Base-by-base conservation (phyloP, 129 eudicot species). In the Lactuca sativa region DNA sequence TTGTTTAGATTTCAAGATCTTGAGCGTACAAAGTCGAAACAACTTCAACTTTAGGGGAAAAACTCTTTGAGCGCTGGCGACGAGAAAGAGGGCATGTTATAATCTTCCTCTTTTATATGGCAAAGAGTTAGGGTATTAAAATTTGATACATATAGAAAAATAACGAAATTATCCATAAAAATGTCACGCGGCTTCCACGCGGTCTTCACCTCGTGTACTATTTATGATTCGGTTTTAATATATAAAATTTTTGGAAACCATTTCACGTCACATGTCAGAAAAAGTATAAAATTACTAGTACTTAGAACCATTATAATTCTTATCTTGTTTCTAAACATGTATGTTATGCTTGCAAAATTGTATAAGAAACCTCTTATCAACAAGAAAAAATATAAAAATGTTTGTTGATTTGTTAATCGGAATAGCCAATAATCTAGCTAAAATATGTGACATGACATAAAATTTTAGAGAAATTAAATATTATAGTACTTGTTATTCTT, bases 121-220 rank as follows among this genome's bases (percentile, higher is more conserved):
- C 15, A 1, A 47, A 40, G 15, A 5, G 1, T n/a, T 59, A 44
- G 49, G 34, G 67, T 59, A 30, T 25, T 71, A 11, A 32, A 9
- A 15, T 44, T n/a, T 18, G 7, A 6, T 71, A 58, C 75, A 71
- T 18, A 59, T 3, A 1, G 14, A 31, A 34, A 71, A 59, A 58
- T 71, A 33, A 71, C 59, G 14, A 59, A 58, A 59, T 10, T 1
- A 36, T 44, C 9, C 67, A 71, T 44, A 32, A 14, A 47, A 16
- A 9, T 59, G 58, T 10, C 75, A 47, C 33, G 47, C 16, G 66
- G 21, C 25, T 49, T 70, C 47, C 59, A 44, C 67, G 14, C 34
- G 2, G 14, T 5, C 38, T 10, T 12, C 34, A 9, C 9, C 66
- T 41, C 33, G 10, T 33, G 9, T 59, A 9, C 9, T 44, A 9